phyloP scores from a whole-genome alignment of 495 filamentous ascomycete species.

The Neurospora sp. region DNA sequence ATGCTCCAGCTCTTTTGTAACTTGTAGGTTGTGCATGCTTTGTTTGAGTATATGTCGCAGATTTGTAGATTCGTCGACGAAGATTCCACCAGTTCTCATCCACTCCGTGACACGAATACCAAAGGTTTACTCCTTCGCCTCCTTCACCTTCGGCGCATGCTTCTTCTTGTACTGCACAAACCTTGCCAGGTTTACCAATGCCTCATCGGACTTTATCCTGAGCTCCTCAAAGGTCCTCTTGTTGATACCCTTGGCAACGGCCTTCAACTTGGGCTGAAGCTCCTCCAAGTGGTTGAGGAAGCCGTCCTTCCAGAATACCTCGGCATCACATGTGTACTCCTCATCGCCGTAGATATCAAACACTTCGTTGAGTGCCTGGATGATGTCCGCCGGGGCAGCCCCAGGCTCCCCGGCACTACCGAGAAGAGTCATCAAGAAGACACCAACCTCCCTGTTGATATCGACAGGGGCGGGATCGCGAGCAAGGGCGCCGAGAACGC shows the following conservation, averaged over 20 bases:
- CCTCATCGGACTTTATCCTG: conserved; percentile 46
- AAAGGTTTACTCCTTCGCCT: neutral
- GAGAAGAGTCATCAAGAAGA: conserved; percentile 47
- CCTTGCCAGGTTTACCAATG: conserved; percentile 41
- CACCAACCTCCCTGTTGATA: conserved; percentile 46
- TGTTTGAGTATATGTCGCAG: neutral
- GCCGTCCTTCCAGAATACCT: conserved; percentile 50
- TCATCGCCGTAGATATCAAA: conserved; percentile 55
- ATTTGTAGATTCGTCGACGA: neutral
- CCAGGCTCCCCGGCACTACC: conserved; percentile 21
- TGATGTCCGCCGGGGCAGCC: conserved; percentile 36
- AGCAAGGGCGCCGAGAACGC: conserved; percentile 48
- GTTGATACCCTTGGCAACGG: conserved; percentile 44
- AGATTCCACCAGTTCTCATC: neutral
- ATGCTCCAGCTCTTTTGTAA: neutral
- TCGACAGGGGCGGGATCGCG: conserved; percentile 32
- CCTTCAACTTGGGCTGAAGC: conserved; percentile 37
- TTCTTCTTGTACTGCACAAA: conserved; percentile 54
- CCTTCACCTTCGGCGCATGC: conserved; percentile 18
- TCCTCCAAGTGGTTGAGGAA: conserved; percentile 48
- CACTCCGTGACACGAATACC: neutral
- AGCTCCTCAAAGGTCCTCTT: conserved; percentile 43
- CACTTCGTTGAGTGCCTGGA: conserved; percentile 51
- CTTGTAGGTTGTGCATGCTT: neutral
- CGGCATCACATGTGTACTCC: conserved; percentile 39